Percentiles rank a stretch among this genome's conserved stretches.
Evolutionary conservation across 1,139 yeast species (phyloP).

Genomic region (Zygosaccharomyces sapae): DNA sequence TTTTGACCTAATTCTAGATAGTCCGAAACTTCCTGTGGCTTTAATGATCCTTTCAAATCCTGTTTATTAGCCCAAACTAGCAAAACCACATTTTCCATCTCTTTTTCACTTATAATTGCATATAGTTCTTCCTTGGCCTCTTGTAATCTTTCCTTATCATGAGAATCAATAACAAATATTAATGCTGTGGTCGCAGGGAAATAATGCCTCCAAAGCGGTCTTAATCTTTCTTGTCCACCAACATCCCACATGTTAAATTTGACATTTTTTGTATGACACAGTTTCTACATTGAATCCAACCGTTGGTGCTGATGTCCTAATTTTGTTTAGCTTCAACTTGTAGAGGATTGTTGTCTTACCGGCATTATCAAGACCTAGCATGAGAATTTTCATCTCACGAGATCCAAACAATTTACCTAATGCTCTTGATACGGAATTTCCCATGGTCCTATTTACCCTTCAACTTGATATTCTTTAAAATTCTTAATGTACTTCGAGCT

Average conservation of each 20-base stretch:
- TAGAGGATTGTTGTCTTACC: conserved; percentile 67
- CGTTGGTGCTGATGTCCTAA: conserved; percentile 81
- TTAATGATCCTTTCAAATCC: conserved; percentile 61
- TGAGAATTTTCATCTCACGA: conserved; percentile 55
- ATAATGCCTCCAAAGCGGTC: conserved; percentile 94
- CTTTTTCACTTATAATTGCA: conserved; percentile 65
- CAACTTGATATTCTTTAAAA: not conserved
- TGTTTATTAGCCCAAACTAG: conserved; percentile 90
- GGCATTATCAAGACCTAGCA: conserved; percentile 90
- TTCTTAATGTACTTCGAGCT: not conserved
- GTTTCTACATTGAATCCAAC: conserved; percentile 95
- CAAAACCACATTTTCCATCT: conserved; percentile 71
- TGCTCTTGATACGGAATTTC: conserved; percentile 46
- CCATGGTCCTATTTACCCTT: conserved; percentile 37
- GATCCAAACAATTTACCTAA: conserved; percentile 49
- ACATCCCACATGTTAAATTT: conserved; percentile 96
- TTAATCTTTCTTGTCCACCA: conserved; percentile 88
- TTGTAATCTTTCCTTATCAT: conserved; percentile 65
- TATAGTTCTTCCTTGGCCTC: conserved; percentile 76
- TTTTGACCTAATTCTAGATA: conserved; percentile 49
- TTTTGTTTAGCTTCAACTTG: conserved; percentile 34
- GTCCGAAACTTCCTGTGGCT: conserved; percentile 63
- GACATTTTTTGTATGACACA: conserved; percentile 77
- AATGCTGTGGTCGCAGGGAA: conserved; percentile 93
- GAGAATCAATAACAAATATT: conserved; percentile 84